phyloP scores from a whole-genome alignment of 345 rosid genomes.

The Jatropha curcas region DNA sequence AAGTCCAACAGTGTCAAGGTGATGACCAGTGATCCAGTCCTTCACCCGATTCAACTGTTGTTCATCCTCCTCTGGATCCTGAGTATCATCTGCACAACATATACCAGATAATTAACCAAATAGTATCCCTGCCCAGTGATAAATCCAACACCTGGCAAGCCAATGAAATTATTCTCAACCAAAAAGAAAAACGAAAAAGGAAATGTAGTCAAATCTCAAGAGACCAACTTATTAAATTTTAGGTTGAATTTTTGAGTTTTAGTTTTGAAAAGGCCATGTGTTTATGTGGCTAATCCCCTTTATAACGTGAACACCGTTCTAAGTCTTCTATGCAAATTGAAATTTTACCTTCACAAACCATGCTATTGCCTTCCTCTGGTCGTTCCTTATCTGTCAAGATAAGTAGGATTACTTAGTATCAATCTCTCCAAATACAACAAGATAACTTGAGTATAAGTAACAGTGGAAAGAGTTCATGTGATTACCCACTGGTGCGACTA shows the following conservation, averaged over 20 bases:
- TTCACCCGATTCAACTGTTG: constrained; percentile 75
- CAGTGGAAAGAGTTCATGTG: constrained; percentile 14
- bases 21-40: constrained; percentile 66
- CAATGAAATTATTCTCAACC: background rate
- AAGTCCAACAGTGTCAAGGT: constrained; percentile 54
- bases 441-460: background rate
- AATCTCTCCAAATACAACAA: constrained; percentile 1
- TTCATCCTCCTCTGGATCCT: constrained; percentile 83
- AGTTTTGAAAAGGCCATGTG: background rate
- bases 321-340: constrained; percentile 1
- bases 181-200: constrained; percentile 13
- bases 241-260: background rate
- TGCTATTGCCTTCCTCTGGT: constrained; percentile 51
- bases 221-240: background rate
- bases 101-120: constrained; percentile 8
- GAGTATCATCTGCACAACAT: constrained; percentile 61
- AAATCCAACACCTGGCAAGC: background rate
- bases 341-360: constrained; percentile 63
- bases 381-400: constrained; percentile 54
- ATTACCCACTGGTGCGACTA: constrained; percentile 73
- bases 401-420: constrained; percentile 20
- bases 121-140: background rate
- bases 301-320: constrained; percentile 3
- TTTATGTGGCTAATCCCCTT: background rate
- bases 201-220: background rate